These are phyloP conservation scores for Microsporum audouinii DNA, from an alignment of 2,329 filamentous ascomycete species.

Conservation along the genomic window DNA sequence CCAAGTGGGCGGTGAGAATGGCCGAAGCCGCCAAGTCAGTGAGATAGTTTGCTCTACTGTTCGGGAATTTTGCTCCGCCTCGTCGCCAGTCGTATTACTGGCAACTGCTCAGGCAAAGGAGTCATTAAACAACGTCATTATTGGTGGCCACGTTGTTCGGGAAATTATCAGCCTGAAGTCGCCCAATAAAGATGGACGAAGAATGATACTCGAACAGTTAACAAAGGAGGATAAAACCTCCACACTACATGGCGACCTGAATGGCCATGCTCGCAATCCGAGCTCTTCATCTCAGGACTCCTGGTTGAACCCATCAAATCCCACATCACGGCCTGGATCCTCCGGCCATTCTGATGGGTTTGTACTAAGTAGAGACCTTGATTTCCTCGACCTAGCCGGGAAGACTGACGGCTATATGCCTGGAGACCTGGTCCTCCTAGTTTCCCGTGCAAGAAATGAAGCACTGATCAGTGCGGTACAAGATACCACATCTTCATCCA, in stretches of 20 bases:
- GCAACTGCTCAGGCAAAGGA: conserved; percentile 92
- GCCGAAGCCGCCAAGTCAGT: conserved; percentile 80
- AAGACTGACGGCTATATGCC: conserved; percentile 98
- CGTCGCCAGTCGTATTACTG: conserved; percentile 72
- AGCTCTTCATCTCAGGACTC: conserved; percentile 42
- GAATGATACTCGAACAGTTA: conserved; percentile 72
- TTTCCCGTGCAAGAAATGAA: conserved; percentile 80
- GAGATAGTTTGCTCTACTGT: conserved; percentile 77
- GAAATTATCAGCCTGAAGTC: conserved; percentile 85
- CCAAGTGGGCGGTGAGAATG: conserved; percentile 86
- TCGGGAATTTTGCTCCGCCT: conserved; percentile 67
- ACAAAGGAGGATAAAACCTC: conserved; percentile 39
- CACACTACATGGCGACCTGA: conserved; percentile 22
- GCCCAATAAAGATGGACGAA: conserved; percentile 79
- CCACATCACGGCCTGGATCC: conserved; percentile 38
- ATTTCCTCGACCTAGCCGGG: conserved; percentile 85
- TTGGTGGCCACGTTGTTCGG: conserved; percentile 82
- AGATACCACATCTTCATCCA: conserved; percentile 38
- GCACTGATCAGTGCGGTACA: conserved; percentile 74
- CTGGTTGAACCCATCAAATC: conserved; percentile 66
- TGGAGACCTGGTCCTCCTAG: conserved; percentile 75
- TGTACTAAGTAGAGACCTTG: conserved; percentile 61
- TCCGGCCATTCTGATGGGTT: conserved; percentile 49
- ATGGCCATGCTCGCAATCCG: conserved; percentile 26
- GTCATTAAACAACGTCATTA: conserved; percentile 74